phyloP scores from a whole-genome alignment of 1,284 basidiomycete genomes.

The Earliella scabrosa region DNA sequence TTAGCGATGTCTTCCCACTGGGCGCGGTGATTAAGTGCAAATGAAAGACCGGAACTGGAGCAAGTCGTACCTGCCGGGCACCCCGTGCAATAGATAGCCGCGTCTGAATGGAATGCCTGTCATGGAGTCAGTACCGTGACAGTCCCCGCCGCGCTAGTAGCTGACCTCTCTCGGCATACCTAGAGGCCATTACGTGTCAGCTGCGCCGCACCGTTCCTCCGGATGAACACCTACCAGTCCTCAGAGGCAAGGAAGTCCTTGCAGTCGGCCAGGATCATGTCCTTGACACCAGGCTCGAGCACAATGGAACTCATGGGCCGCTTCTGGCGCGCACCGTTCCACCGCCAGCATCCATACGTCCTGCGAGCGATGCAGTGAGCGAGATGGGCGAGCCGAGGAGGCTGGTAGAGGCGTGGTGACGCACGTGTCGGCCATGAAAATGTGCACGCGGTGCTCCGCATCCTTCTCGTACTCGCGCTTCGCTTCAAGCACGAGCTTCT shows the following conservation, averaged over 20 bases:
- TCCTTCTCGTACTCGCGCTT: slow-evolving; percentile 88
- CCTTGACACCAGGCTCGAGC: slow-evolving; percentile 82
- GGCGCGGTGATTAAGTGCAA: slow-evolving; percentile 21
- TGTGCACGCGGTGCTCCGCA: slow-evolving; percentile 85
- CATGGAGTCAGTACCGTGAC: slow-evolving; percentile 20
- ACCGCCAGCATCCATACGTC: slow-evolving; percentile 77
- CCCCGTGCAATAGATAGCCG: slow-evolving; percentile 83
- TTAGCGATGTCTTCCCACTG: slow-evolving; percentile 83
- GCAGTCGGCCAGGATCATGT: slow-evolving; percentile 85
- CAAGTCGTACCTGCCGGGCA: slow-evolving; percentile 72
- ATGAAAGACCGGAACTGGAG: slow-evolving; percentile 8
- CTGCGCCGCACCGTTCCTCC: not conserved
- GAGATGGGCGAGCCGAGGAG: not conserved
- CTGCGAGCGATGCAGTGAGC: slow-evolving; percentile 37
- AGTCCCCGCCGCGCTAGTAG: slow-evolving; percentile 31
- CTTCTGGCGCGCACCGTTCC: slow-evolving; percentile 85
- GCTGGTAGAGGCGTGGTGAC: slow-evolving; percentile 33
- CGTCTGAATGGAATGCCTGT: slow-evolving; percentile 84
- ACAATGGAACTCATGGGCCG: slow-evolving; percentile 88
- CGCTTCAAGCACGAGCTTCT: slow-evolving; percentile 81
- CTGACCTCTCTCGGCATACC: slow-evolving; percentile 85
- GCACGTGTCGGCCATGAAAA: slow-evolving; percentile 86
- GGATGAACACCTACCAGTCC: slow-evolving; percentile 64
- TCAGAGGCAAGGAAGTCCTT: slow-evolving; percentile 83
- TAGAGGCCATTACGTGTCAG: slow-evolving; percentile 30